phyloP scores from a whole-genome alignment of 2,329 filamentous ascomycete genomes.

The Fusarium humuli region DNA sequence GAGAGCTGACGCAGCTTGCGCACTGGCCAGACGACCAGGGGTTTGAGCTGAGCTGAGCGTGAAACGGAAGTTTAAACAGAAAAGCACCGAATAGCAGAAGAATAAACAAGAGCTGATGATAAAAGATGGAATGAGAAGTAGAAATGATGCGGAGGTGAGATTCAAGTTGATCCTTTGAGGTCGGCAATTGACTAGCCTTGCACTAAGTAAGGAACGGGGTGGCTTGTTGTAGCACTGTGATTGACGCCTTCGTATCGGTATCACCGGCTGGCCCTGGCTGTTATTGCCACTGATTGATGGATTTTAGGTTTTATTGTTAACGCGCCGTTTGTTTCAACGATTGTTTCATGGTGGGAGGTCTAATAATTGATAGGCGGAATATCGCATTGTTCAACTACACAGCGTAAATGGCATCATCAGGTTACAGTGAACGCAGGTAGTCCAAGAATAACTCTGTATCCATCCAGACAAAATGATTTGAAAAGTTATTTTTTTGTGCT shows the following conservation, averaged over 20 bases:
- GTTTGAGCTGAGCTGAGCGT: neutral
- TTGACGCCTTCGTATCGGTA: constrained; percentile 1
- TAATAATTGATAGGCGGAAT: neutral
- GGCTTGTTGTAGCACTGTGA: neutral
- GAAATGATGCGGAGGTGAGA: neutral
- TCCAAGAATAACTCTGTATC: neutral
- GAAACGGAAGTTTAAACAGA: neutral
- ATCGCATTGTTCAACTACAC: neutral
- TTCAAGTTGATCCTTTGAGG: neutral
- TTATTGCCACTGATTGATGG: neutral
- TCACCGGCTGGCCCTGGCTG: neutral
- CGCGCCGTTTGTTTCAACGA: neutral
- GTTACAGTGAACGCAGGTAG: neutral
- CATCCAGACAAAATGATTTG: neutral
- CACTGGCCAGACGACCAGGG: constrained; percentile 1
- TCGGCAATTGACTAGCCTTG: constrained; percentile 8
- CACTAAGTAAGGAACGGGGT: constrained; percentile 3
- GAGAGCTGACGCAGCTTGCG: constrained; percentile 10
- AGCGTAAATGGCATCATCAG: neutral
- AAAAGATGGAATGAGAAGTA: neutral
- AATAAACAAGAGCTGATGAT: neutral
- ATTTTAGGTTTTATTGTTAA: neutral
- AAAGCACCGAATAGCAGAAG: neutral
- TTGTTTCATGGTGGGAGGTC: neutral
- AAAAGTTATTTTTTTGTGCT: neutral